phyloP scores from a whole-genome alignment of 2,329 filamentous ascomycete genomes.

The Aspergillus novoparasiticus region DNA sequence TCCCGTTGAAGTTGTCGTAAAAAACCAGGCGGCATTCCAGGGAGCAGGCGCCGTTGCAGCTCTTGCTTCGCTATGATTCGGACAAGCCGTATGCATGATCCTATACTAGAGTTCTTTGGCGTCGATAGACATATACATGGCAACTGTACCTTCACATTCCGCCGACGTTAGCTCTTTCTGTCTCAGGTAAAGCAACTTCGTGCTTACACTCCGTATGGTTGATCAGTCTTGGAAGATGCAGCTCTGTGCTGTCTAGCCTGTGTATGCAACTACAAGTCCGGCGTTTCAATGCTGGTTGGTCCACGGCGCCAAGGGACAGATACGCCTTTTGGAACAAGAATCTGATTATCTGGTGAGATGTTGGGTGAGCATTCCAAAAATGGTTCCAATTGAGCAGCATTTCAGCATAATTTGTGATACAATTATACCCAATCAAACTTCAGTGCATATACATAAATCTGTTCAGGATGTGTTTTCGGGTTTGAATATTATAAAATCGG shows the following conservation, averaged over 20 bases:
- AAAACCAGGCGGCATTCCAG: constrained; percentile 65
- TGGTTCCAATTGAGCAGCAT: background rate
- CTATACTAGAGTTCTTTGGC: background rate
- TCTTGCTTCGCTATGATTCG: constrained; percentile 39
- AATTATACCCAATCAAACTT: constrained; percentile 22
- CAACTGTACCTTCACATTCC: background rate
- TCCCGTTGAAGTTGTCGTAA: constrained; percentile 69
- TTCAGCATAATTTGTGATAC: background rate
- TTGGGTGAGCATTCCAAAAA: background rate
- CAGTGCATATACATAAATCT: background rate
- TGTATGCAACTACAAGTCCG: background rate
- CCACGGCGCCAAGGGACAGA: background rate
- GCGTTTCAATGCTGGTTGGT: background rate
- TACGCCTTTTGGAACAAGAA: background rate
- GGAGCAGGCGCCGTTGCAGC: constrained; percentile 66
- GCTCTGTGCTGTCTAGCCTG: background rate
- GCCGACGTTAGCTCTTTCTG: background rate
- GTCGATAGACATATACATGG: background rate
- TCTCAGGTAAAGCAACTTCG: background rate
- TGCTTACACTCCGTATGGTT: background rate
- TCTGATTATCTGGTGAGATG: background rate
- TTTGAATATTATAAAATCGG: background rate
- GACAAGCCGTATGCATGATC: background rate
- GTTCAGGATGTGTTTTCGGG: background rate
- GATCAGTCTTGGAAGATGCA: background rate